Base-by-base conservation (phyloP, 2,329 filamentous ascomycete species). In the Colletotrichum sansevieriae region DNA sequence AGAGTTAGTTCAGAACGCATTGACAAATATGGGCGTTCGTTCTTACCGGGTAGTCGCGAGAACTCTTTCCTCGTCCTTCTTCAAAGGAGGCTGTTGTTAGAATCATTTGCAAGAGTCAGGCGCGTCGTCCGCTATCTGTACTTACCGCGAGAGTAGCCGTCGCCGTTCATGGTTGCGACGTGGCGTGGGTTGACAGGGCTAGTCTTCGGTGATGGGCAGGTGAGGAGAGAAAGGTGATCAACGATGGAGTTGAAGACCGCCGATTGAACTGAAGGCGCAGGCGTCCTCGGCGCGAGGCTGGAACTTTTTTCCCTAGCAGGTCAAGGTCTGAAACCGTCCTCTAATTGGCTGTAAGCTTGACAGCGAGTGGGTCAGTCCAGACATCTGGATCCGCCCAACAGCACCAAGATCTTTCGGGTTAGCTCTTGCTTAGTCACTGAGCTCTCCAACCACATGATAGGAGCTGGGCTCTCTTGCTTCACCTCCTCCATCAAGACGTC, bases 81-180 rank as follows among this genome's bases (percentile, higher is more conserved):
- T 63, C 44, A 46, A 22, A n/a, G 10, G 44, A 58, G 46, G 22
- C 59, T 10, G 13, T n/a, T 56, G 65, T 72, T 68, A 72, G 68
- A 41, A 33, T 20, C 49, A 20, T 12, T 39, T 10, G n/a, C 39
- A 56, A 44, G 37, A 43, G 55, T 12, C 29, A 37, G 13, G 18
- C 37, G 51, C 22, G 35, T 49, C n/a, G 15, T 20, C 29, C 22
- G 12, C 11, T 11, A 25, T 5, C n/a, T 37, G 41, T 7, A 71
- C 69, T 57, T 63, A 72, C 70, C 70, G 41, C 70, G 70, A 63
- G 70, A 71, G 44, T 72, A 72, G 57, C 58, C 65, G 46, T 72
- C 70, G 61, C 70, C 70, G 70, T 72, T 72, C 70, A 72, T 72
- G 46, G 43, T 69, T 59, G 57, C 61, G 39, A 55, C 47, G 62